Percentiles rank a stretch among this genome's conserved stretches.
Evolutionary conservation across 441 rosid species (phyloP).

Genomic region (Codiaeum variegatum): DNA sequence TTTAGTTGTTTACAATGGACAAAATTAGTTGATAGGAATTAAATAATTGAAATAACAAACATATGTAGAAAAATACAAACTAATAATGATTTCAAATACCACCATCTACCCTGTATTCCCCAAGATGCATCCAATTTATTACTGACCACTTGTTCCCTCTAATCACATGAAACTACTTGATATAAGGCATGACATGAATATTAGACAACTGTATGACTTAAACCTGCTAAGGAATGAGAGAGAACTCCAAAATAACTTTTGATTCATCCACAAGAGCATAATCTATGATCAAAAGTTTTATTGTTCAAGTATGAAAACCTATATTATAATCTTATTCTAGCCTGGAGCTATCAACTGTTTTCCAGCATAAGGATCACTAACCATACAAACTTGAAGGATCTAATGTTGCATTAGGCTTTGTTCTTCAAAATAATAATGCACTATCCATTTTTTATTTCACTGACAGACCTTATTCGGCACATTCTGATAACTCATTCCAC

Average conservation of each 20-base stretch:
- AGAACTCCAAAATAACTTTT: background rate
- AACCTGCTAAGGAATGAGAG: background rate
- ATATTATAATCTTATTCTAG: background rate
- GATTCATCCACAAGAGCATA: background rate
- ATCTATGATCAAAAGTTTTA: background rate
- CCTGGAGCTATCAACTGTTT: background rate
- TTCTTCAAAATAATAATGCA: constrained; percentile 91
- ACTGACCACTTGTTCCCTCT: constrained; percentile 93
- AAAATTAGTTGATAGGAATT: background rate
- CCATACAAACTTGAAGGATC: constrained; percentile 92
- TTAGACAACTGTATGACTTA: constrained; percentile 1
- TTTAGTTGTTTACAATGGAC: background rate
- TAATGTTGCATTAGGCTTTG: constrained; percentile 77
- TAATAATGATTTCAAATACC: background rate
- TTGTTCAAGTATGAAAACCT: background rate
- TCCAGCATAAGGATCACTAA: constrained; percentile 26
- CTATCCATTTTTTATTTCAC: constrained; percentile 86
- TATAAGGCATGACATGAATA: constrained; percentile 18
- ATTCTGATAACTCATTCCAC: constrained; percentile 87
- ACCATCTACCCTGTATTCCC: constrained; percentile 39
- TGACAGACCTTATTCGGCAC: constrained; percentile 72
- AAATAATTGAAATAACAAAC: background rate
- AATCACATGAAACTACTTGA: constrained; percentile 88
- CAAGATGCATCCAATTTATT: constrained; percentile 79
- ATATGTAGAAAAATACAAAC: background rate